These are phyloP conservation scores for Paecilomyces dactylethromorphus DNA, from an alignment of 2,329 filamentous ascomycete genomes.

Conservation along the genomic window DNA sequence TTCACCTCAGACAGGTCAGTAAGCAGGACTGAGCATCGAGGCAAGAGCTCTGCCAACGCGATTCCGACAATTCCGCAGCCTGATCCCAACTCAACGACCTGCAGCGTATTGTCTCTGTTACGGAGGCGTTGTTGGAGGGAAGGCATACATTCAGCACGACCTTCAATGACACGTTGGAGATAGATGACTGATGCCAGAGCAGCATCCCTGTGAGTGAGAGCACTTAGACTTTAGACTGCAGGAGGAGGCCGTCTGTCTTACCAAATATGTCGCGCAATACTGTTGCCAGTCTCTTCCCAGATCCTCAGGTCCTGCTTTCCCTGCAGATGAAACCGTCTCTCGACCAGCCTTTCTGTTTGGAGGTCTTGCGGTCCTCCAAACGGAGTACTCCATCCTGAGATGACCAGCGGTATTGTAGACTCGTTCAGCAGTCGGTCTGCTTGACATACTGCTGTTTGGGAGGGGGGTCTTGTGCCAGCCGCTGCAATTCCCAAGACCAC, in stretches of 20 bases:
- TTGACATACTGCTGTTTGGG: conserved; percentile 4
- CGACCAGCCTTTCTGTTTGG: conserved; percentile 47
- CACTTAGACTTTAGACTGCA: conserved; percentile 9
- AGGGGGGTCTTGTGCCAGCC: conserved; percentile 1
- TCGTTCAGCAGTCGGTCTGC: conserved; percentile 15
- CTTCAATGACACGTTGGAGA: conserved; percentile 38
- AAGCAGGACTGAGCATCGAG: conserved; percentile 49
- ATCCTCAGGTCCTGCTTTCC: conserved; percentile 41
- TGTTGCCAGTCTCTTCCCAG: conserved; percentile 66
- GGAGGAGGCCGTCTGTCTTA: conserved; percentile 24
- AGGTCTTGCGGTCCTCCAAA: conserved; percentile 34
- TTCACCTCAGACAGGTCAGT: conserved; percentile 61
- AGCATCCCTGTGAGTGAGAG: conserved; percentile 43
- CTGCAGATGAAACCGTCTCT: conserved; percentile 46
- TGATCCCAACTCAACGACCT: conserved; percentile 59
- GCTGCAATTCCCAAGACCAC: conserved; percentile 21
- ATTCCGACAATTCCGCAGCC: conserved; percentile 65
- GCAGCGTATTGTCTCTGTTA: conserved; percentile 27
- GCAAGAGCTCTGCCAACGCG: conserved; percentile 50
- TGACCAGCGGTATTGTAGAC: conserved; percentile 36
- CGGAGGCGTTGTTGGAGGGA: conserved; percentile 27
- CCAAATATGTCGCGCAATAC: conserved; percentile 67
- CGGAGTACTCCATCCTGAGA: conserved; percentile 52
- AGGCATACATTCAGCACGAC: conserved; percentile 15
- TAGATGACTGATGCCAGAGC: conserved; percentile 52